Conservation (phyloP, 306 rosid genomes). For the Citrullus mucosospermus region DNA sequence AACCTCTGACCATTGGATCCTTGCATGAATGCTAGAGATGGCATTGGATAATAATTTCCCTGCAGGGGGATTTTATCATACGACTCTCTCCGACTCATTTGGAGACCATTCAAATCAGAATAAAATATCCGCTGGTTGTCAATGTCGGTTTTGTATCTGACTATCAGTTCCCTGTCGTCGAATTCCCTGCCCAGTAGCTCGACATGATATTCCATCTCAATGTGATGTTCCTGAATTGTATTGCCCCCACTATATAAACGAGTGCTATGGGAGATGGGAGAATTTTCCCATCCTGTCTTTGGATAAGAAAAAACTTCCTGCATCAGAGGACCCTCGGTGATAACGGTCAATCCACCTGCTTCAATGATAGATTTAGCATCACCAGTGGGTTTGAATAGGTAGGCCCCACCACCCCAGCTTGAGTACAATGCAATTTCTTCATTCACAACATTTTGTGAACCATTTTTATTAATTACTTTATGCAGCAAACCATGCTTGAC, state of each 20-base stretch:
- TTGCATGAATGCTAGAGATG: conserved; percentile 78
- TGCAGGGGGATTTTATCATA: conserved; percentile 87
- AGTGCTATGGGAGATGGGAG: conserved; percentile 88
- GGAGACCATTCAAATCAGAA: conserved; percentile 91
- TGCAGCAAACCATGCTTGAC: conserved; percentile 59
- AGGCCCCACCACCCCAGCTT: conserved; percentile 76
- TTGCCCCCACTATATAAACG: conserved; percentile 61
- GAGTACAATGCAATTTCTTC: conserved; percentile 90
- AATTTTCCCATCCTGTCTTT: conserved; percentile 50
- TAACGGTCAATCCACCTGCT: conserved; percentile 58
- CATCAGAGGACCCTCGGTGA: conserved; percentile 70
- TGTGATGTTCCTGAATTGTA: conserved; percentile 48
- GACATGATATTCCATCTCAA: conserved; percentile 97
- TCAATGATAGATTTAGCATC: conserved; percentile 53
- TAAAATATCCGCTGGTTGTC: conserved; percentile 66
- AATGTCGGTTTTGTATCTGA: conserved; percentile 67
- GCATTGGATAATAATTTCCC: conserved; percentile 97
- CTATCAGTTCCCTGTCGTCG: conserved; percentile 77
- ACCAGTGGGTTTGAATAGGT: conserved; percentile 76
- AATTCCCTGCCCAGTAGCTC: conserved; percentile 58
- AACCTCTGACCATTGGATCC: conserved; percentile 69
- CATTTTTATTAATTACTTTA: conserved; percentile 33
- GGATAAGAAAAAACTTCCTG: conserved; percentile 86
- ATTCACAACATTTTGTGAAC: conserved; percentile 35
- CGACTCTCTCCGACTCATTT: conserved; percentile 93